Evolutionary conservation across 768 basidiomycete genomes (phyloP).

Genomic region (Tricholoma sp.): DNA sequence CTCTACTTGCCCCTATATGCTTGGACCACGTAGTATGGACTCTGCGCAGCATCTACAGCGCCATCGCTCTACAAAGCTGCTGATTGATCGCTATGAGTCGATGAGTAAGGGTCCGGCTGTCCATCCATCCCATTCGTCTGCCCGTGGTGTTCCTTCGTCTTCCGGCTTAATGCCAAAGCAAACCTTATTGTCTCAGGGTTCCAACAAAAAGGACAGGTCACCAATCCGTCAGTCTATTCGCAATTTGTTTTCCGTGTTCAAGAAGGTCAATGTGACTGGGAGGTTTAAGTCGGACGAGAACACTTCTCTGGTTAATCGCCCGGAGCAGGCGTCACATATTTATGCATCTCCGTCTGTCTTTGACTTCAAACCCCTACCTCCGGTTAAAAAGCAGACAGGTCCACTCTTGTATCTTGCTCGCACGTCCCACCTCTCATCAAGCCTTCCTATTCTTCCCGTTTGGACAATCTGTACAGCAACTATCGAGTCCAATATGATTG

Average conservation of each 20-base stretch:
- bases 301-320: conserved; percentile 11
- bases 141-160: not conserved
- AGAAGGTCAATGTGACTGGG: conserved; percentile 31
- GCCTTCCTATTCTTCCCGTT: conserved; percentile 26
- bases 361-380: conserved; percentile 8
- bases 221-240: conserved; percentile 61
- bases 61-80: conserved; percentile 41
- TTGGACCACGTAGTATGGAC: conserved; percentile 16
- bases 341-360: conserved; percentile 1
- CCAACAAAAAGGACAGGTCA: conserved; percentile 41
- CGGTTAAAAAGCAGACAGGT: conserved; percentile 22
- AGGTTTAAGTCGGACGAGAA: conserved; percentile 19
- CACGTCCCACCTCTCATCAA: conserved; percentile 12
- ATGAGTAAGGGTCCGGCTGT: conserved; percentile 19
- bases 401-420: conserved; percentile 46
- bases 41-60: conserved; percentile 14
- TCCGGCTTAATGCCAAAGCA: not conserved
- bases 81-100: conserved; percentile 52
- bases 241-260: conserved; percentile 59
- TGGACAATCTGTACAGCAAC: conserved; percentile 47
- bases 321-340: conserved; percentile 12
- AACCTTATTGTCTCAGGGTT: conserved; percentile 7
- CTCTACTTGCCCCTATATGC: conserved; percentile 3
- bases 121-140: conserved; percentile 2
- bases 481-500: conserved; percentile 29